phyloP scores from a whole-genome alignment of 2,329 filamentous ascomycete species.

The Penicillium sclerotiorum region DNA sequence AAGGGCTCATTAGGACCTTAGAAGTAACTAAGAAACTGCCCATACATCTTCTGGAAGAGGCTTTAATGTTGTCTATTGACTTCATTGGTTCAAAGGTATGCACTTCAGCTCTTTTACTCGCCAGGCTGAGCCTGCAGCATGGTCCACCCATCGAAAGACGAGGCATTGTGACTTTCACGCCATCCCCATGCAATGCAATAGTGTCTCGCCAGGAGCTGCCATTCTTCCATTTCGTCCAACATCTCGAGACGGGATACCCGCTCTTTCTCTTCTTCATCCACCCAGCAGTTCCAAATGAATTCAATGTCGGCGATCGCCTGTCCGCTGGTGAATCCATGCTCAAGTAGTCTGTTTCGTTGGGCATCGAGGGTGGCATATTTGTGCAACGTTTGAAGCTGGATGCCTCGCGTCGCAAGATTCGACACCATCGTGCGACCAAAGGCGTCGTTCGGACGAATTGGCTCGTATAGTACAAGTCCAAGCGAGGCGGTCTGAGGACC shows the following conservation, averaged over 20 bases:
- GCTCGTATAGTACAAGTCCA: constrained; percentile 81
- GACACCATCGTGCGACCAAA: constrained; percentile 92
- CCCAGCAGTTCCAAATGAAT: constrained; percentile 78
- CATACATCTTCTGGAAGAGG: too few relatives aligned
- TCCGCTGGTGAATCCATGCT: constrained; percentile 65
- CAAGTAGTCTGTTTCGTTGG: constrained; percentile 67
- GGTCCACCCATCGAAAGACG: constrained; percentile 42
- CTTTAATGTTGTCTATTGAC: background rate
- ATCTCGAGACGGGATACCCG: constrained; percentile 80
- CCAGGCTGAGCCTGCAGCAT: constrained; percentile 32
- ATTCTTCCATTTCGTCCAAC: constrained; percentile 94
- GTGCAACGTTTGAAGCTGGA: constrained; percentile 80
- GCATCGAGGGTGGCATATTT: constrained; percentile 68
- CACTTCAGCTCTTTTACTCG: background rate
- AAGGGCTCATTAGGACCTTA: too few relatives aligned
- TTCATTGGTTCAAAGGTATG: background rate
- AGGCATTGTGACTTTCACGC: constrained; percentile 52
- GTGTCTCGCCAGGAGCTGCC: constrained; percentile 81
- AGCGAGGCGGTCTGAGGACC: constrained; percentile 48
- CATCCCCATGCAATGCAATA: constrained; percentile 92
- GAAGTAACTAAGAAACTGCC: too few relatives aligned
- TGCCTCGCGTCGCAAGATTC: constrained; percentile 80
- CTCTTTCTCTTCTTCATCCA: constrained; percentile 70
- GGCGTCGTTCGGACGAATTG: constrained; percentile 77
- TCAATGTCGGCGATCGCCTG: constrained; percentile 63